Evolutionary conservation across 2,329 filamentous ascomycete species (phyloP).

Genomic region (Colletotrichum sidae): DNA sequence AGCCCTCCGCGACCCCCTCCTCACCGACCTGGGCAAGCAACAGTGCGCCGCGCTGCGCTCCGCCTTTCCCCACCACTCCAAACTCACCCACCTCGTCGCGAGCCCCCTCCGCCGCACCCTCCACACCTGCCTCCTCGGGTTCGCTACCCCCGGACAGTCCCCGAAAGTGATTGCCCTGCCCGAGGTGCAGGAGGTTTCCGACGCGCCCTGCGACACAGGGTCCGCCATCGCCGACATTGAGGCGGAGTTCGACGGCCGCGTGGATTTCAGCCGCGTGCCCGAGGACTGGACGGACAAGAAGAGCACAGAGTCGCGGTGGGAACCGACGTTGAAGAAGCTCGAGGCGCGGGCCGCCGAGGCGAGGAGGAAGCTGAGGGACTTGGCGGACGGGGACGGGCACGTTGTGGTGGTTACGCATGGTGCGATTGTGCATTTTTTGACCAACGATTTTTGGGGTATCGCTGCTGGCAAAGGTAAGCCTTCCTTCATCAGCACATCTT

Average conservation of each 20-base stretch:
- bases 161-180: conserved; percentile 73
- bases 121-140: conserved; percentile 79
- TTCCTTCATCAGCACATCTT: not conserved
- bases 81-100: conserved; percentile 77
- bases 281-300: conserved; percentile 80
- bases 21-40: conserved; percentile 79
- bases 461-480: conserved; percentile 53
- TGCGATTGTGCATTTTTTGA: conserved; percentile 86
- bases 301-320: conserved; percentile 52
- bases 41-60: conserved; percentile 76
- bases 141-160: conserved; percentile 61
- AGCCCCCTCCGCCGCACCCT: conserved; percentile 86
- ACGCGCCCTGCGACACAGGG: conserved; percentile 82
- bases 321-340: conserved; percentile 64
- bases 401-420: conserved; percentile 86
- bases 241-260: conserved; percentile 69
- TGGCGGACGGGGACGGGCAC: conserved; percentile 63
- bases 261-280: conserved; percentile 73
- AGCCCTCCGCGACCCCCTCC: conserved; percentile 77
- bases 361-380: conserved; percentile 67
- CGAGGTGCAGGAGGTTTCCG: conserved; percentile 82
- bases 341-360: conserved; percentile 70
- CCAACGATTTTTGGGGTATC: conserved; percentile 80
- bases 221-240: conserved; percentile 65
- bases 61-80: conserved; percentile 72